A percentile compares a stretch with the other conserved stretches of the same genome.
Conservation (phyloP, 2,329 filamentous ascomycete genomes). For the Chaetomium globosum region DNA sequence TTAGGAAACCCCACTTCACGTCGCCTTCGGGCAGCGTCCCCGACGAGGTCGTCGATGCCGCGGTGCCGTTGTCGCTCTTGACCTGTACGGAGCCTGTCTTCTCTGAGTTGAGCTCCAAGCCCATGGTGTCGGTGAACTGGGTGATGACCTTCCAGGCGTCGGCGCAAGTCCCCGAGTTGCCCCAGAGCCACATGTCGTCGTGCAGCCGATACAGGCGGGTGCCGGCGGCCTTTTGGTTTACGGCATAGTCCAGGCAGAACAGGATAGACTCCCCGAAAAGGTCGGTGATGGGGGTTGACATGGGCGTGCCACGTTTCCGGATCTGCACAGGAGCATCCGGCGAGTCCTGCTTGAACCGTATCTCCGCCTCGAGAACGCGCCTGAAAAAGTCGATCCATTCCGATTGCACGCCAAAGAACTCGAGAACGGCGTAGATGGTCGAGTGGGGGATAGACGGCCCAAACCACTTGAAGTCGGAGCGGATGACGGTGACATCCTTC, state of each 20-base stretch:
- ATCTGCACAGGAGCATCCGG: slow-evolving; percentile 45
- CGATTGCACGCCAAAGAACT: slow-evolving; percentile 57
- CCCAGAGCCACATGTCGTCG: slow-evolving; percentile 69
- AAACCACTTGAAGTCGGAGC: slow-evolving; percentile 62
- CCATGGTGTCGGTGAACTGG: slow-evolving; percentile 57
- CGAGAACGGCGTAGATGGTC: slow-evolving; percentile 56
- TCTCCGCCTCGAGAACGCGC: slow-evolving; percentile 54
- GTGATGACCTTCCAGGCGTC: slow-evolving; percentile 62
- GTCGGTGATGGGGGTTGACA: slow-evolving; percentile 58
- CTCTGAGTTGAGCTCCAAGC: slow-evolving; percentile 56
- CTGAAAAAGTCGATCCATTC: slow-evolving; percentile 59
- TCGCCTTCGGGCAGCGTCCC: slow-evolving; percentile 50
- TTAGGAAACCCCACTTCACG: slow-evolving; percentile 60
- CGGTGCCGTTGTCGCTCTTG: slow-evolving; percentile 24
- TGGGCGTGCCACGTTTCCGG: slow-evolving; percentile 58
- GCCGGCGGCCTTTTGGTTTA: slow-evolving; percentile 58
- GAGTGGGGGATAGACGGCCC: slow-evolving; percentile 58
- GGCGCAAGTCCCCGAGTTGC: slow-evolving; percentile 48
- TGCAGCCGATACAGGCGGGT: slow-evolving; percentile 60
- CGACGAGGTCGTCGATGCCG: slow-evolving; percentile 35
- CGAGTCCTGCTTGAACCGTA: slow-evolving; percentile 56
- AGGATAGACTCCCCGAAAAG: slow-evolving; percentile 60
- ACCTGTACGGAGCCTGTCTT: slow-evolving; percentile 56
- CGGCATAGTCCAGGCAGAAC: slow-evolving; percentile 64
- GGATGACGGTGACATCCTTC: slow-evolving; percentile 55